Percentiles rank a stretch among this genome's conserved stretches.
phyloP scores from a whole-genome alignment of 768 basidiomycete species.

The Pulveroboletus sp. region DNA sequence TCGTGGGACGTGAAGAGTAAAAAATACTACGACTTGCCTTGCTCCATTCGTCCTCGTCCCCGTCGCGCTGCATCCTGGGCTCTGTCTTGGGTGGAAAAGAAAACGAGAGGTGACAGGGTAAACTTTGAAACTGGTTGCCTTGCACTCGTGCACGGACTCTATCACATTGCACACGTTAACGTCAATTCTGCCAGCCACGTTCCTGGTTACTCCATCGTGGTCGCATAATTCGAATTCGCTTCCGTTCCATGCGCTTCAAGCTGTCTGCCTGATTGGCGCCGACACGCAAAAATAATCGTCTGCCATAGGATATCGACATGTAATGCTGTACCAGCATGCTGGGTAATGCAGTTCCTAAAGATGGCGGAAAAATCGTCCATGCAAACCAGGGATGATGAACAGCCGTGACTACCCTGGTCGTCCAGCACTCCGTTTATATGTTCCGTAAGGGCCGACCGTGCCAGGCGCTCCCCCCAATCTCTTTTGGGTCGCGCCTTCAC shows the following conservation, averaged over 20 bases:
- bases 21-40: constrained; percentile 21
- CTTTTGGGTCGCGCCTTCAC: constrained; percentile 16
- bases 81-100: background rate
- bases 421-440: constrained; percentile 35
- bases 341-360: background rate
- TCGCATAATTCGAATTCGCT: no score
- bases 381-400: no score
- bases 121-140: background rate
- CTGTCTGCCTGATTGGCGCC: no score
- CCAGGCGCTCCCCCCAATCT: constrained; percentile 34
- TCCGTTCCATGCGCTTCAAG: no score
- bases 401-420: constrained; percentile 11
- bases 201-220: no score
- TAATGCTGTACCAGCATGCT: no score
- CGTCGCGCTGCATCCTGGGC: background rate
- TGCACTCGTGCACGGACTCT: background rate
- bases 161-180: constrained; percentile 11
- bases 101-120: no score
- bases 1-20: background rate
- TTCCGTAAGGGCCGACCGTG: constrained; percentile 42
- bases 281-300: no score
- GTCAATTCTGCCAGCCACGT: constrained; percentile 5
- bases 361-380: no score
- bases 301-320: no score
- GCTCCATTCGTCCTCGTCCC: constrained; percentile 20